Conservation (phyloP, 305 asterid genomes). For the Andrographis paniculata region DNA sequence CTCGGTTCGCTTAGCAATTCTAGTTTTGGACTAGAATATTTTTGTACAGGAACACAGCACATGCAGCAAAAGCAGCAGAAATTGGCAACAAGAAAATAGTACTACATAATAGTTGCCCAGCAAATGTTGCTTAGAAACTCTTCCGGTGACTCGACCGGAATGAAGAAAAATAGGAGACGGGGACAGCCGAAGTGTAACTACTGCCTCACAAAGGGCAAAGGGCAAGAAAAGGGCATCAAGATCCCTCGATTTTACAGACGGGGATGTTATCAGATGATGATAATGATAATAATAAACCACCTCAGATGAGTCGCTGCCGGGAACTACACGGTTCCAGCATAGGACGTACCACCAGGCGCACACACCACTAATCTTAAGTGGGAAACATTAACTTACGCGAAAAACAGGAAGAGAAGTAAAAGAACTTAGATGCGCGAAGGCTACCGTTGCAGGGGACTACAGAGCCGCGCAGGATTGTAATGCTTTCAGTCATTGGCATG, state of each 20-base stretch:
- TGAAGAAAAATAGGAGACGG: too few species aligned
- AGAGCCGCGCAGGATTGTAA: conserved; percentile 7
- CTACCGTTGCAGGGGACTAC: conserved; percentile 8
- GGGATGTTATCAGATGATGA: not conserved
- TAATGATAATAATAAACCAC: conserved; percentile 20
- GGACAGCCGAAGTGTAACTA: not conserved
- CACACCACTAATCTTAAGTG: conserved; percentile 13
- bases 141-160: too few species aligned
- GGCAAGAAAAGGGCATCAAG: not conserved
- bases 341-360: conserved; percentile 66
- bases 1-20: too few species aligned
- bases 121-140: not conserved
- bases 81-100: conserved; percentile 2
- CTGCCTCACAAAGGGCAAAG: not conserved
- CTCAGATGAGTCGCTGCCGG: conserved; percentile 46
- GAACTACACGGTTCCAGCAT: conserved; percentile 20
- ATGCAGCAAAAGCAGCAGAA: not conserved
- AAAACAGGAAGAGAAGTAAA: conserved; percentile 6
- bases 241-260: conserved; percentile 14
- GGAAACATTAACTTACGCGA: conserved; percentile 14
- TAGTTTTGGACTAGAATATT: too few species aligned
- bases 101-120: not conserved
- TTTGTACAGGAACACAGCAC: too few species aligned
- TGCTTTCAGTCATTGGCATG: conserved; percentile 14
- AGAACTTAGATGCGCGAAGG: conserved; percentile 17